Base-by-base conservation (phyloP, 768 basidiomycete species). In the Kwoniella mangroviensis region DNA sequence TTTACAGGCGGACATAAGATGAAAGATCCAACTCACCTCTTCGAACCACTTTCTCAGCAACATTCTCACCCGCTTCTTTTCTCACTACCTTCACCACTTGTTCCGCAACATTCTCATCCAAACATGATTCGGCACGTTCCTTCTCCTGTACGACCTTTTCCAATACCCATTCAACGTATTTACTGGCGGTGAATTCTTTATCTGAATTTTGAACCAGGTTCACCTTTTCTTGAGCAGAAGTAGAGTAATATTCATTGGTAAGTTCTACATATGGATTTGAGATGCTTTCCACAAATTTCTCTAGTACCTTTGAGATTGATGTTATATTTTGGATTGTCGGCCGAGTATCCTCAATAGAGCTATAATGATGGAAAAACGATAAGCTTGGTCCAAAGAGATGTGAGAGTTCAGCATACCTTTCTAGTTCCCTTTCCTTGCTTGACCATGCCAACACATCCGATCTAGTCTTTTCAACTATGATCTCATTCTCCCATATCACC, bases 141-240 rank as follows among this genome's bases (percentile, higher is more conserved):
- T 69, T 51, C 54, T 79, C 77, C 54, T 81, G 78, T 21, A 65
- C 62, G 11, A 78, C 73, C 63, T 75, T 79, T 19, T 73, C 68
- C 24, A 74, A 26, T 0, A 75, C 73, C 79, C 79, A 82, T 41
- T 72, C 72, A 24, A 80, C 71, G 55, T 79, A 82, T 43, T 63
- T 56, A 5, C 73, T 71, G 1, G 75, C 55, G 2, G 69, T 70
- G 62, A 71, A 69, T 0, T 69, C 71, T 3, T 61, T 49, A 34
- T 71, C 66, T n/a, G 19, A 28, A 41, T 22, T 4, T 41, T 43
- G 19, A 21, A 60, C 41, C 7, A 42, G 58, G 7, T n/a, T 42
- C 5, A 54, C 21, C 21, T 54, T 21, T n/a, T 54, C n/a, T 60
- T 60, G 34, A 12, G 58, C 58, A n/a, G 13, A 41, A 43, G 19